Base-by-base conservation (phyloP, 2,329 filamentous ascomycete genomes). In the Esteya vermicola region DNA sequence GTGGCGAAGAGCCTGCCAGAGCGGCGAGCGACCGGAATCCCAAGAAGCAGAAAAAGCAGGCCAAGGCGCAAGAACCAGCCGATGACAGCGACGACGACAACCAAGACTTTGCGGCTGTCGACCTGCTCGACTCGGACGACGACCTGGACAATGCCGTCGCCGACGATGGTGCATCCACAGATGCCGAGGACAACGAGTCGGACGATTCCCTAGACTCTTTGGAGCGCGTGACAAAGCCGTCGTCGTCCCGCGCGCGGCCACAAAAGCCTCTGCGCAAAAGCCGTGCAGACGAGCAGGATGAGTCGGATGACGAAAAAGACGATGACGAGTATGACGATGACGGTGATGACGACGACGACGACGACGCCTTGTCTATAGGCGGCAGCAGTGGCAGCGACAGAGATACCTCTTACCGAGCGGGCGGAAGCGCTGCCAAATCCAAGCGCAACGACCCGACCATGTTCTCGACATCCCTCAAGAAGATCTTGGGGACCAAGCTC, bases 391-490 rank as follows among this genome's bases (percentile, higher is more conserved):
- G 35, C 38, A 35, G 36, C 26, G 19, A 9, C 26, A 19, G 22
- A 13, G 31, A 39, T 16, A 12, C n/a, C n/a, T n/a, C n/a, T n/a
- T 16, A 32, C 4, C 33, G 26, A 16, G 18, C 31, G 22, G 21
- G 16, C 21, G 13, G 25, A n/a, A 9, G 8, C 12, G 39, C 20
- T 18, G 54, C 54, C 28, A 81, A 76, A 52, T 76, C 78, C 13
- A 96, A 96, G 63, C 81, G 88, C 54, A 93, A 94, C 61, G 89
- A 98, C 59, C 88, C 91, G 3, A 67, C 72, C 47, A 86, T 85
- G 39, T 96, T 98, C 58, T 85, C 89, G 20, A 93, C 81, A 2
- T 94, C 86, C 38, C 85, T 98, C 52, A 81, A 83, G 50, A 93
- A 91, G 60, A 95, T 98, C 56, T 71, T 98, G 33, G 78, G 78